Base-by-base conservation (phyloP, 1,284 basidiomycete genomes). In the Moesziomyces globuligerus region DNA sequence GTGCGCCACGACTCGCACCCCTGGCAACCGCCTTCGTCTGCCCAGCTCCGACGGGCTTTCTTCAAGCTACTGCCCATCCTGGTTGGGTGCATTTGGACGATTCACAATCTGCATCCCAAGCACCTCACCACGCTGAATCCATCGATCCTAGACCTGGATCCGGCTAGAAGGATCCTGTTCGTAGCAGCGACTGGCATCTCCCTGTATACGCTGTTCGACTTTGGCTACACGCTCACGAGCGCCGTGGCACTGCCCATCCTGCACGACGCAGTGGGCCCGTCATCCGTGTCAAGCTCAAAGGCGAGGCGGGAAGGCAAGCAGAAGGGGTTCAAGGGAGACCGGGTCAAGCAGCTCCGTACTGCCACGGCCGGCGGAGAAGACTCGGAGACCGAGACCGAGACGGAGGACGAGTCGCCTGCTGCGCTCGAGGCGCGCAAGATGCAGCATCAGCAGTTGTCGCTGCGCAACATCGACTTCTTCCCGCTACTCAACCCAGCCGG, bases 391-490 rank as follows among this genome's bases (percentile, higher is more conserved):
- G 64, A 60, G 28, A 60, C 60, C 20, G 66, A 68, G 5, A 50
- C 51, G 24, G 66, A 70, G 40, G 66, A 58, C 28, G 66, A 69
- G 15, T 28, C 64, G 20, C 44, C 65, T 0, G 23, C 52, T 10
- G 46, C 47, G 18, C 38, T n/a, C 11, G 48, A 56, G 48, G 42
- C 56, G 1, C 49, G 49, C 3, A 26, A 32, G 15, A 17, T 40
- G 34, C 55, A 48, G 18, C 51, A 62, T 32, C 42, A 70, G 44
- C 66, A 70, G 25, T 41, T 70, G 5, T 51, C 58, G n/a, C 43
- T 70, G 20, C 64, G 71, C 40, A 74, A 74, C 42, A 48, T 74
- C 20, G 72, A 72, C n/a, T 74, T 74, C 41, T 74, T 72, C 57
- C 72, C 72, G 0, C 52, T 74, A 5, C 64, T 74, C 48, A 74